Percentiles rank a stretch among this genome's conserved stretches.
phyloP scores from a whole-genome alignment of 495 filamentous ascomycete genomes.

The Daldinia caldariorum region DNA sequence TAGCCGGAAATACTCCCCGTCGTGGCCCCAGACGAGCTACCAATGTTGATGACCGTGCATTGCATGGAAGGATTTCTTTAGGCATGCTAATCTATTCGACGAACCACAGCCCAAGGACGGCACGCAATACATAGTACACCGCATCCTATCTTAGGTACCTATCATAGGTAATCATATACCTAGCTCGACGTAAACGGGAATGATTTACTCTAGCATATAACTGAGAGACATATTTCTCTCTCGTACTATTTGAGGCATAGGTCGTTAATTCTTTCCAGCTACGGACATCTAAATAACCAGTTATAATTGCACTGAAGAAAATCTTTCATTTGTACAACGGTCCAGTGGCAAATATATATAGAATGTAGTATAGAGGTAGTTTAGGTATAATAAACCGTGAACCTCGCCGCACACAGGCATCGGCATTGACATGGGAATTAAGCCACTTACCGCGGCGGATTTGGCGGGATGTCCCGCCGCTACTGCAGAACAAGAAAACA shows the following conservation, averaged over 20 bases:
- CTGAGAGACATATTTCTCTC: not conserved
- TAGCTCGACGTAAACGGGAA: not conserved
- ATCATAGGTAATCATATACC: not conserved
- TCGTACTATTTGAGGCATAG: not conserved
- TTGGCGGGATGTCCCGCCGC: not conserved
- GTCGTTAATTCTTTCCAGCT: not conserved
- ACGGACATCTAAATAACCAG: not conserved
- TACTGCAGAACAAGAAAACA: not conserved
- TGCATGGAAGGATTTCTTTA: not conserved
- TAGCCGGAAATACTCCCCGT: not conserved
- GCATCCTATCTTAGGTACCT: not conserved
- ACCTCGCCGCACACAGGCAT: constrained; percentile 2
- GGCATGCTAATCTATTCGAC: not conserved
- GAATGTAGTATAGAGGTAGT: not conserved
- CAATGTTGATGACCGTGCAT: constrained; percentile 5
- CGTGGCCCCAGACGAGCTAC: not conserved
- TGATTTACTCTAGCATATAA: not conserved
- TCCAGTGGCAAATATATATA: not conserved
- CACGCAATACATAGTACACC: not conserved
- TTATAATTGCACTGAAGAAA: too few relatives aligned
- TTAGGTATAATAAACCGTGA: not conserved
- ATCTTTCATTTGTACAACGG: too few relatives aligned
- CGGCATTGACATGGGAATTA: not conserved
- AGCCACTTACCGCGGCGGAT: not conserved
- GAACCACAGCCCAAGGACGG: not conserved